phyloP scores from a whole-genome alignment of 768 basidiomycete genomes.

The Tricholomella constricta region DNA sequence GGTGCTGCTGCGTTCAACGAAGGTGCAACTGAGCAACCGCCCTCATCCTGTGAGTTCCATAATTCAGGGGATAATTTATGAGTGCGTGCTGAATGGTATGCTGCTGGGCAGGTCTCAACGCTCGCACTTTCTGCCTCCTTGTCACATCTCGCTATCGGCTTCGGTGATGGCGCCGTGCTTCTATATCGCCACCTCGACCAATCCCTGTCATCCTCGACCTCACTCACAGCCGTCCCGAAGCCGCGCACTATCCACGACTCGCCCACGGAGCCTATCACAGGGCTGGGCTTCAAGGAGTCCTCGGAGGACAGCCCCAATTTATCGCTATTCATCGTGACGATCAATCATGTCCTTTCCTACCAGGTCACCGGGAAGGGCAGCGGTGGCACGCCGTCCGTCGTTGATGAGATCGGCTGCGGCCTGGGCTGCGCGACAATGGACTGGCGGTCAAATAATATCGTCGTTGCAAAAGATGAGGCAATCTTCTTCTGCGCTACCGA shows the following conservation, averaged over 20 bases:
- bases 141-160: slow-evolving; percentile 86
- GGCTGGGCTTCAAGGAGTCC: slow-evolving; percentile 83
- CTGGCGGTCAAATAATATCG: slow-evolving; percentile 68
- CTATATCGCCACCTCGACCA: slow-evolving; percentile 92
- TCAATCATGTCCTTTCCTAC: slow-evolving; percentile 75
- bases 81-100: too few species aligned
- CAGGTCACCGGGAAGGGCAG: slow-evolving; percentile 72
- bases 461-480: slow-evolving; percentile 89
- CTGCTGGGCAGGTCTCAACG: slow-evolving; percentile 60
- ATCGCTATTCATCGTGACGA: slow-evolving; percentile 87
- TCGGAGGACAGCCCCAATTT: slow-evolving; percentile 43
- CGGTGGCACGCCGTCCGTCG: slow-evolving; percentile 62
- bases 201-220: slow-evolving; percentile 71
- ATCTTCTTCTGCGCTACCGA: slow-evolving; percentile 85
- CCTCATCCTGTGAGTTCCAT: slow-evolving; percentile 68
- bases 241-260: slow-evolving; percentile 83
- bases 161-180: slow-evolving; percentile 94
- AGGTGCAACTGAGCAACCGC: slow-evolving; percentile 72
- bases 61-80: too few species aligned
- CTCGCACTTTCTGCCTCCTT: slow-evolving; percentile 78
- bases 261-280: slow-evolving; percentile 87
- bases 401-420: slow-evolving; percentile 86
- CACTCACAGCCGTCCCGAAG: slow-evolving; percentile 82
- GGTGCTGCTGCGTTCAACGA: slow-evolving; percentile 68
- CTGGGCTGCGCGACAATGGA: slow-evolving; percentile 87